These are phyloP conservation scores for Pseudogymnoascus sp. DNA, from an alignment of 2,329 filamentous ascomycete species.

Conservation along the genomic window DNA sequence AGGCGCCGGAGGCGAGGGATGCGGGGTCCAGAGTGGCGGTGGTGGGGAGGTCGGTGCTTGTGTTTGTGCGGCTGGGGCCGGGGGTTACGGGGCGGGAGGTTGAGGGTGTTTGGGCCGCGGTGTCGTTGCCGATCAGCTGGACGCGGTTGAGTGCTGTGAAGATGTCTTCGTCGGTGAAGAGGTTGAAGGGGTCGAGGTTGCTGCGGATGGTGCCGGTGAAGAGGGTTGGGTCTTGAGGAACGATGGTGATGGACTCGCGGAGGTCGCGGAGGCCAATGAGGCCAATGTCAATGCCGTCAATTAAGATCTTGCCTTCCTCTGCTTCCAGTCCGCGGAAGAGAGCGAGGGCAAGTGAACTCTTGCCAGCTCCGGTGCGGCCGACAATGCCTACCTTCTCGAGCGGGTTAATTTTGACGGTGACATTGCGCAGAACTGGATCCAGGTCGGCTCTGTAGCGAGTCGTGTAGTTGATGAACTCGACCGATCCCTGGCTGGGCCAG, in stretches of 20 bases:
- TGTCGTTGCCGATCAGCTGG: conserved; percentile 62
- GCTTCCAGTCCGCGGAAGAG: conserved; percentile 92
- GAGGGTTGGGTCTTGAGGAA: conserved; percentile 91
- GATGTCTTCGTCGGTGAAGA: conserved; percentile 85
- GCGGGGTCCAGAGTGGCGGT: conserved; percentile 24
- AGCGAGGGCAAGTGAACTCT: conserved; percentile 88
- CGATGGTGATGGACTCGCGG: conserved; percentile 90
- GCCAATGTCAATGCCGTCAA: conserved; percentile 87
- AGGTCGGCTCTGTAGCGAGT: conserved; percentile 84
- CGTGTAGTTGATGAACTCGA: conserved; percentile 83
- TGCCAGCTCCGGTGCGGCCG: conserved; percentile 88
- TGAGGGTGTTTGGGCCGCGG: conserved; percentile 22
- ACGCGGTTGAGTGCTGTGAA: conserved; percentile 81
- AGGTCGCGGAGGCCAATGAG: conserved; percentile 87
- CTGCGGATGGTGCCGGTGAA: conserved; percentile 87
- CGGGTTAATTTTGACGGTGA: conserved; percentile 79
- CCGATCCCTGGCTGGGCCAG: conserved; percentile 79
- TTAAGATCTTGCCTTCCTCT: conserved; percentile 78
- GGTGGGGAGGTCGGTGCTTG: conserved; percentile 22
- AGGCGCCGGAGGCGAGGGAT: conserved; percentile 21
- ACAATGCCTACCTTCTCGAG: conserved; percentile 94
- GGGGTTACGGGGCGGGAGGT: conserved; percentile 25
- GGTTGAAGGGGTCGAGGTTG: conserved; percentile 86
- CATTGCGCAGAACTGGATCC: conserved; percentile 73
- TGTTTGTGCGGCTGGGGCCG: not conserved